Percentiles rank a stretch among this genome's conserved stretches.
phyloP scores from a whole-genome alignment of 176 grass and related monocot species.

The Thinopyrum elongatum region DNA sequence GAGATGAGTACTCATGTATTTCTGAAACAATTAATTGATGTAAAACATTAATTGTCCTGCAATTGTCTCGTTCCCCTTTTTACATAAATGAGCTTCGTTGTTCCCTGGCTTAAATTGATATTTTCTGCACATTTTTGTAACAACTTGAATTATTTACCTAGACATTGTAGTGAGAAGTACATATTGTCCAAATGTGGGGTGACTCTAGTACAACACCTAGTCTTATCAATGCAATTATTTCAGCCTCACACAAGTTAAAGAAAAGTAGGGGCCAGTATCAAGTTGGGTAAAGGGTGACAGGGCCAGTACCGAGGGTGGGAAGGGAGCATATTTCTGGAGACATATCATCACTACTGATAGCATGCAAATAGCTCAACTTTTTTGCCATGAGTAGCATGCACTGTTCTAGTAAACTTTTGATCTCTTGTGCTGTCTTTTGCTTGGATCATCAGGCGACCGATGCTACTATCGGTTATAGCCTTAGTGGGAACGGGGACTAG shows the following conservation, averaged over 20 bases:
- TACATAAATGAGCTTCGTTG: neutral
- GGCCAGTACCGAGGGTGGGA: constrained; percentile 30
- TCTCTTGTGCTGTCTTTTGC: constrained; percentile 9
- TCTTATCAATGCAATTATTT: constrained; percentile 14
- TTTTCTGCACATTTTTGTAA: neutral
- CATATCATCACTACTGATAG: constrained; percentile 29
- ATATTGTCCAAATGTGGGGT: neutral
- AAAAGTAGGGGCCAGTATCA: constrained; percentile 37
- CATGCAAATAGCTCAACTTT: neutral
- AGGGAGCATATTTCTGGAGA: constrained; percentile 43
- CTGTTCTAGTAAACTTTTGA: neutral
- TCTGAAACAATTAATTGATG: neutral
- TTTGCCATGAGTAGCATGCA: neutral
- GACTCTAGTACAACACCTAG: neutral
- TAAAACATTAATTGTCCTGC: neutral
- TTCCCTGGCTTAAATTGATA: neutral
- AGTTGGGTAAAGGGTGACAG: constrained; percentile 53
- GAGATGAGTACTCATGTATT: neutral
- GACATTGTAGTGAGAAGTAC: neutral
- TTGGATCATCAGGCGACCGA: neutral
- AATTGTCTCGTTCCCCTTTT: neutral
- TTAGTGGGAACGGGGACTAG: neutral
- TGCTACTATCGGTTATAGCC: neutral
- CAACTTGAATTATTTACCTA: neutral
- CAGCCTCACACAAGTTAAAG: constrained; percentile 11